phyloP scores from a whole-genome alignment of 192 early-diverging fungal genomes.

The Umbelopsis sp. region DNA sequence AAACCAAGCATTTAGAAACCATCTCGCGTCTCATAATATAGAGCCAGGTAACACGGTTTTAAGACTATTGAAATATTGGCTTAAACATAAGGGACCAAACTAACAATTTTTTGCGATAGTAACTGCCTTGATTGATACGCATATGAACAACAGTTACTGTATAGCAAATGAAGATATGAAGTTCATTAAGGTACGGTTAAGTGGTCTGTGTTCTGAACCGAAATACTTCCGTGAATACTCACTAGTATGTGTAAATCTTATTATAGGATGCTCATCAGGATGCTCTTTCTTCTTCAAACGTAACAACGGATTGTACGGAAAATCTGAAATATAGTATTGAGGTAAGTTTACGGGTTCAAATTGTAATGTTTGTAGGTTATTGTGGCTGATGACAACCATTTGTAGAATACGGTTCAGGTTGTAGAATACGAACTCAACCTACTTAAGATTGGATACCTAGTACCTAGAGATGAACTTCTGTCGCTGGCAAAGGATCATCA shows the following conservation, averaged over 20 bases:
- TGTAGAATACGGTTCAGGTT: constrained; percentile 1
- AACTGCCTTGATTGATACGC: not conserved
- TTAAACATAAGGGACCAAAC: not conserved
- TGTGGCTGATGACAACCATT: not conserved
- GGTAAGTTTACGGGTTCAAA: not conserved
- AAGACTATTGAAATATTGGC: not conserved
- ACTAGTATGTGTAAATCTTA: not conserved
- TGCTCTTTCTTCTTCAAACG: not conserved
- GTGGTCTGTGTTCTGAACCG: not conserved
- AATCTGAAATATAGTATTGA: not conserved
- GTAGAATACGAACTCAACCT: not conserved
- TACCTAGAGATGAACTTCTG: not conserved
- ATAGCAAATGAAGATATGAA: not conserved
- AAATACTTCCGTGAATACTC: not conserved
- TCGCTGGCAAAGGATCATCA: not conserved
- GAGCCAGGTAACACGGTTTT: not conserved
- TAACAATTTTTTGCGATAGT: not conserved
- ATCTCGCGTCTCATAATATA: not conserved
- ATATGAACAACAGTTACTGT: too few relatives aligned
- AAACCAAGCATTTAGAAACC: not conserved
- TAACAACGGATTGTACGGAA: not conserved
- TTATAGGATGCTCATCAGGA: not conserved
- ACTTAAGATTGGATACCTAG: not conserved
- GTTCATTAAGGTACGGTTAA: not conserved
- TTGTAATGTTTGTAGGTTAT: not conserved